phyloP scores from a whole-genome alignment of 23 red algal genomes.

The Cyanidioschyzon merolae region DNA sequence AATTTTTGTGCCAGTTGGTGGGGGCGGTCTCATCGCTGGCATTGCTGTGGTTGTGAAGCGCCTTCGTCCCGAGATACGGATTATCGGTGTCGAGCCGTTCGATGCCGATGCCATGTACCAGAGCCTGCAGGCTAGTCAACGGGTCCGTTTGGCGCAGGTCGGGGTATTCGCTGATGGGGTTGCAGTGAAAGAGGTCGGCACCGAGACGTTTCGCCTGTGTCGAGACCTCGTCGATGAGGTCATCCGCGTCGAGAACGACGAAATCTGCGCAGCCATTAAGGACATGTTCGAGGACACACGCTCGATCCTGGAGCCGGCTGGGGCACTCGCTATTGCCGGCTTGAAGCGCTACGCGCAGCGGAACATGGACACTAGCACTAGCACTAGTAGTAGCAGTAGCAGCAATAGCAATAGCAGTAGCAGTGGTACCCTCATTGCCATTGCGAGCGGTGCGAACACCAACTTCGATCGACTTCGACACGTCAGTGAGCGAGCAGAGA shows the following conservation, averaged over 20 bases:
- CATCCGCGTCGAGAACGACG: constrained; percentile 77
- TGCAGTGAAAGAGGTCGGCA: constrained; percentile 77
- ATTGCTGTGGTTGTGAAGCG: constrained; percentile 72
- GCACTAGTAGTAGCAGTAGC: background rate
- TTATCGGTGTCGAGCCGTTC: constrained; percentile 80
- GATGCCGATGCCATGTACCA: constrained; percentile 83
- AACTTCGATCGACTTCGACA: constrained; percentile 92
- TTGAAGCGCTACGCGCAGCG: constrained; percentile 50
- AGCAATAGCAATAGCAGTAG: background rate
- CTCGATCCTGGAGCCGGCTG: constrained; percentile 84
- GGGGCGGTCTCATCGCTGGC: constrained; percentile 95
- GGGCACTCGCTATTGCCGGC: constrained; percentile 78
- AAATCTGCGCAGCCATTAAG: constrained; percentile 96
- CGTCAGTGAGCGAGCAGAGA: constrained; percentile 85
- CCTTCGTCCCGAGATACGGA: constrained; percentile 47
- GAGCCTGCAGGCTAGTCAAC: constrained; percentile 44
- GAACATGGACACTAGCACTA: constrained; percentile 8
- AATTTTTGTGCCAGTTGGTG: constrained; percentile 92
- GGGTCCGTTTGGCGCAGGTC: constrained; percentile 51
- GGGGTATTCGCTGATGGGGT: constrained; percentile 88
- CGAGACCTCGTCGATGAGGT: constrained; percentile 76
- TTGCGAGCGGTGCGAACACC: constrained; percentile 86
- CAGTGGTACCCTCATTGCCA: constrained; percentile 35
- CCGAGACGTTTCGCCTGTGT: constrained; percentile 77
- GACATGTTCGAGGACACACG: constrained; percentile 98